phyloP scores from a whole-genome alignment of 371 early-diverging fungal species.

The Gilbertella persicaria region DNA sequence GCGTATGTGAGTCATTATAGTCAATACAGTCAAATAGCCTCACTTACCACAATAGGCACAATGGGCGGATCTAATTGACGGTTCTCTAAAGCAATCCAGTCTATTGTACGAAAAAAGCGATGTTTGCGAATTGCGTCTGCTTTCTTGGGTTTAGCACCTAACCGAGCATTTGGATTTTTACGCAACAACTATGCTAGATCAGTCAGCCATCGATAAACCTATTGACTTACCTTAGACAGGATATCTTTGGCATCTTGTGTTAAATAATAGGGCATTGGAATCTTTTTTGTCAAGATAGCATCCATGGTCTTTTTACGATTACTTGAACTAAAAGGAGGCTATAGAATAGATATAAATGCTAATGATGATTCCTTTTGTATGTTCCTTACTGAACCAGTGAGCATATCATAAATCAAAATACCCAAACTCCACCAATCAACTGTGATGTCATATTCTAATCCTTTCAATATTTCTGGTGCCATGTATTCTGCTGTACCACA shows the following conservation, averaged over 20 bases:
- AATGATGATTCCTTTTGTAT: neutral
- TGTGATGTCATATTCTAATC: constrained; percentile 79
- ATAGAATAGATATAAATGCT: constrained; percentile 2
- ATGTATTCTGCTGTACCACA: constrained; percentile 94
- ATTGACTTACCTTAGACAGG: constrained; percentile 39
- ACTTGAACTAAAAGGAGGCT: constrained; percentile 78
- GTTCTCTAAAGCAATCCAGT: constrained; percentile 73
- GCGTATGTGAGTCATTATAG: neutral
- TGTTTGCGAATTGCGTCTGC: constrained; percentile 82
- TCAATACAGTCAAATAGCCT: neutral
- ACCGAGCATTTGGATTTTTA: constrained; percentile 70
- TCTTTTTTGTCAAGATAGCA: constrained; percentile 74
- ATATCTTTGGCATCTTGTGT: constrained; percentile 68
- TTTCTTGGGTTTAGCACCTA: constrained; percentile 70
- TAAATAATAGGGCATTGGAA: constrained; percentile 73
- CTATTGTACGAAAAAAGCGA: constrained; percentile 84
- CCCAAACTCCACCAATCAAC: constrained; percentile 97
- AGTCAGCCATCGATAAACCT: neutral
- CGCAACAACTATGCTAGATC: constrained; percentile 60
- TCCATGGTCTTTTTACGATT: constrained; percentile 80
- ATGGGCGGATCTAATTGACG: constrained; percentile 76
- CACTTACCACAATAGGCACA: constrained; percentile 70
- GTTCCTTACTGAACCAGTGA: constrained; percentile 66
- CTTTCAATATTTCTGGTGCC: constrained; percentile 84
- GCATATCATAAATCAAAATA: constrained; percentile 88